phyloP scores from a whole-genome alignment of 306 rosid genomes.

The Inga laurina region DNA sequence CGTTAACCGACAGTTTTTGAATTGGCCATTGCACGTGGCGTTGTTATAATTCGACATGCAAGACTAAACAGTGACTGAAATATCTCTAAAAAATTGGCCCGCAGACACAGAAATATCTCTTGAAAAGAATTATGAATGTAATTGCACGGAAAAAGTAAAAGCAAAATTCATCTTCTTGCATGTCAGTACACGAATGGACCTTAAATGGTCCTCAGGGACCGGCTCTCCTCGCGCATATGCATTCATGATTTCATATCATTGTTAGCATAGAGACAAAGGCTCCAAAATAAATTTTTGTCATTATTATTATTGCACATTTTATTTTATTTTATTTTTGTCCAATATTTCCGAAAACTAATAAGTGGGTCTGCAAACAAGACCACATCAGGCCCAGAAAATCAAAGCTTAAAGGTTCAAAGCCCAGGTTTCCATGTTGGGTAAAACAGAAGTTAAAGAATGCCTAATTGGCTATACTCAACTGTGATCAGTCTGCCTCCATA shows the following conservation, averaged over 20 bases:
- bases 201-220: not conserved
- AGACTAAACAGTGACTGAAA: not conserved
- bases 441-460: too few species aligned
- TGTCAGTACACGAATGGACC: not conserved
- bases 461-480: too few species aligned
- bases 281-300: not conserved
- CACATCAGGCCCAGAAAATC: not conserved
- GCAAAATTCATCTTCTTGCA: conserved; percentile 13
- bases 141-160: not conserved
- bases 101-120: not conserved
- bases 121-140: not conserved
- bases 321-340: not conserved
- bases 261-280: not conserved
- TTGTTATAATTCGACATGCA: conserved; percentile 6
- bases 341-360: too few species aligned
- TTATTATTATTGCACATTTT: too few species aligned
- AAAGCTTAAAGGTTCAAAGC: not conserved
- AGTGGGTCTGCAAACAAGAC: not conserved
- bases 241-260: too few species aligned
- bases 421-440: too few species aligned
- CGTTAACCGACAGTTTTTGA: conserved; percentile 28
- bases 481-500: too few species aligned
- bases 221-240: not conserved
- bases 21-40: conserved; percentile 36
- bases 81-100: not conserved